These are phyloP conservation scores for Solanum neorickii DNA, from an alignment of 257 asterid genomes.

Conservation along the genomic window DNA sequence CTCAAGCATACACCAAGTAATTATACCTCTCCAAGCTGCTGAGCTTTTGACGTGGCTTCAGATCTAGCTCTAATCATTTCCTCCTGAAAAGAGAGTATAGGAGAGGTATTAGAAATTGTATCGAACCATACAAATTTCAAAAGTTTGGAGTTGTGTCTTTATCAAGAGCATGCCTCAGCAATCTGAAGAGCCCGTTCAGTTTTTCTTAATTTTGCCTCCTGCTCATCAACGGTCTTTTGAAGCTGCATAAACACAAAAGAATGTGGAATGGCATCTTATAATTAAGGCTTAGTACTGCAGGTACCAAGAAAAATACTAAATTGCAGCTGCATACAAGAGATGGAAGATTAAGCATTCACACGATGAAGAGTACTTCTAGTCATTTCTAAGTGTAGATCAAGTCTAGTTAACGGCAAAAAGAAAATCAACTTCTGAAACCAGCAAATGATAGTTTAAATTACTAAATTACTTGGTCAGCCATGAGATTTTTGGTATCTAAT, in stretches of 20 bases:
- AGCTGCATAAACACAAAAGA: conserved; percentile 36
- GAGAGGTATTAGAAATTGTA: background rate
- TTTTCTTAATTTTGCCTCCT: conserved; percentile 66
- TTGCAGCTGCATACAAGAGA: background rate
- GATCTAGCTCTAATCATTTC: conserved; percentile 72
- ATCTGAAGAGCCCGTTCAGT: conserved; percentile 87
- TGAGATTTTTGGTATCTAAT: background rate
- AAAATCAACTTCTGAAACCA: background rate
- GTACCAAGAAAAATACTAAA: background rate
- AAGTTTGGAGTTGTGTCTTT: background rate
- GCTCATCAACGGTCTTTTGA: conserved; percentile 47
- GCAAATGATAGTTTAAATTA: background rate
- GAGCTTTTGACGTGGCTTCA: conserved; percentile 57
- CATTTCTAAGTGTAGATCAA: background rate
- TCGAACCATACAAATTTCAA: background rate
- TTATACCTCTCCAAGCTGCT: conserved; percentile 63
- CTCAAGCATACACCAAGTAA: background rate
- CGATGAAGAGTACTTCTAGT: background rate
- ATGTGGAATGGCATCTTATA: background rate
- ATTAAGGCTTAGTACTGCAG: background rate
- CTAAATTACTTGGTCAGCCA: background rate
- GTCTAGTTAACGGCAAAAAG: background rate
- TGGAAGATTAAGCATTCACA: background rate
- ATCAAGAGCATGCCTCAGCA: conserved; percentile 57
- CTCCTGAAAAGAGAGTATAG: conserved; percentile 36